These are phyloP conservation scores for Trichoderma semiorbis DNA, from an alignment of 2,329 filamentous ascomycete species.

Conservation along the genomic window DNA sequence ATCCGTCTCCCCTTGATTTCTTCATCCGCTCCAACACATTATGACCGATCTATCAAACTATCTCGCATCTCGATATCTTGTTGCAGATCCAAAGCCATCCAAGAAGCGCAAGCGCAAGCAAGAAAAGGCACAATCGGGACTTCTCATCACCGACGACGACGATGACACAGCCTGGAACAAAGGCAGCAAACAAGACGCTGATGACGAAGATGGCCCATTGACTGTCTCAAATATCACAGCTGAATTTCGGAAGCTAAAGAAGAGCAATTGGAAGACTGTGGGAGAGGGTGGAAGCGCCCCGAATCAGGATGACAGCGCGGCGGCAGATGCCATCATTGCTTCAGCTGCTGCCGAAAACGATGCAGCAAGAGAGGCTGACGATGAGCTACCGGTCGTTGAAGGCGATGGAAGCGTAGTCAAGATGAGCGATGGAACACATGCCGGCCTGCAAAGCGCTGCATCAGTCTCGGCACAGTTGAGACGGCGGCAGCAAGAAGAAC, in stretches of 20 bases:
- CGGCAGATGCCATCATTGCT: constrained; percentile 70
- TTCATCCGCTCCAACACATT: not conserved
- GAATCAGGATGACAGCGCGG: constrained; percentile 46
- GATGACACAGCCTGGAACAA: constrained; percentile 54
- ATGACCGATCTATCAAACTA: constrained; percentile 69
- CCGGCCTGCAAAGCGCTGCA: constrained; percentile 80
- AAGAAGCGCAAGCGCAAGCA: constrained; percentile 65
- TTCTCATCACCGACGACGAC: constrained; percentile 64
- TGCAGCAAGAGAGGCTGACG: constrained; percentile 46
- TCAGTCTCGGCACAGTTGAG: constrained; percentile 69
- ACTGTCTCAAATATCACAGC: constrained; percentile 50
- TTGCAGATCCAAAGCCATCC: constrained; percentile 52
- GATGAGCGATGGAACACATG: constrained; percentile 86
- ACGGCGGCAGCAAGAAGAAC: constrained; percentile 63
- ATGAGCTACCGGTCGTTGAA: constrained; percentile 48
- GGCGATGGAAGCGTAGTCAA: constrained; percentile 49
- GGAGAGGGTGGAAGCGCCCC: constrained; percentile 38
- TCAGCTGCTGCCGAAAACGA: constrained; percentile 65
- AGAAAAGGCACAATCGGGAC: constrained; percentile 43
- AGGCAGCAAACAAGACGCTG: constrained; percentile 42
- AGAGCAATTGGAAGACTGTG: constrained; percentile 75
- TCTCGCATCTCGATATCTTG: constrained; percentile 85
- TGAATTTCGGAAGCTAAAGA: constrained; percentile 72
- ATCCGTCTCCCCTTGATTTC: not conserved
- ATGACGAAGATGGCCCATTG: constrained; percentile 52